Percentiles rank a stretch among this genome's conserved stretches.
Evolutionary conservation across 345 rosid genomes (phyloP).

Genomic region (Orychophragmus violaceus): DNA sequence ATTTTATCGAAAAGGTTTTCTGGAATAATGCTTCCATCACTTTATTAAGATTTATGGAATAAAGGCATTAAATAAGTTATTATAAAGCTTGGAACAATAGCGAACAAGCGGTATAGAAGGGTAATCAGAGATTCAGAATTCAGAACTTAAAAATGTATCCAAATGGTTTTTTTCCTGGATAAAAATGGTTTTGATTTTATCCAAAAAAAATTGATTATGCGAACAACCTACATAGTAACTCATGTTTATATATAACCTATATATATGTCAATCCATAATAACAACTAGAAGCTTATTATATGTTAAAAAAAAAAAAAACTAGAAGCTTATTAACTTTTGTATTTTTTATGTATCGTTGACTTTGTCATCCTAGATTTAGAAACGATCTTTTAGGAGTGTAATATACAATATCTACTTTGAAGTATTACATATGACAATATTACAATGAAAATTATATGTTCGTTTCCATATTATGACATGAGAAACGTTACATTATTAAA

Average conservation of each 20-base stretch:
- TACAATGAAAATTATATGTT: no score
- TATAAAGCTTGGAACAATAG: neutral
- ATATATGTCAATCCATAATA: neutral
- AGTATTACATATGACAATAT: no score
- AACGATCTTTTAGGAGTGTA: neutral
- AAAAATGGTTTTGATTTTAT: no score
- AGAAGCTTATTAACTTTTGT: neutral
- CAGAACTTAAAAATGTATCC: no score
- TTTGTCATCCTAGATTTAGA: neutral
- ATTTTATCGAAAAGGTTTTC: neutral
- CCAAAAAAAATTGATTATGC: no score
- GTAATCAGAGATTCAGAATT: no score
- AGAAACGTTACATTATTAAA: neutral
- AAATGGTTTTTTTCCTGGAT: no score
- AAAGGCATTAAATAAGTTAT: neutral
- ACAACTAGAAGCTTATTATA: neutral
- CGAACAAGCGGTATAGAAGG: neutral
- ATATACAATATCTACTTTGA: neutral
- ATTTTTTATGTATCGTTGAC: neutral
- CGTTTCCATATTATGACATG: neutral
- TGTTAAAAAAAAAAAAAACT: no score
- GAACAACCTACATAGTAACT: no score
- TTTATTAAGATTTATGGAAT: neutral
- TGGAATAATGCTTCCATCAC: neutral
- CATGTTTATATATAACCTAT: neutral